Conservation (phyloP, 2,329 filamentous ascomycete species). For the Aspergillus thermomutatus region DNA sequence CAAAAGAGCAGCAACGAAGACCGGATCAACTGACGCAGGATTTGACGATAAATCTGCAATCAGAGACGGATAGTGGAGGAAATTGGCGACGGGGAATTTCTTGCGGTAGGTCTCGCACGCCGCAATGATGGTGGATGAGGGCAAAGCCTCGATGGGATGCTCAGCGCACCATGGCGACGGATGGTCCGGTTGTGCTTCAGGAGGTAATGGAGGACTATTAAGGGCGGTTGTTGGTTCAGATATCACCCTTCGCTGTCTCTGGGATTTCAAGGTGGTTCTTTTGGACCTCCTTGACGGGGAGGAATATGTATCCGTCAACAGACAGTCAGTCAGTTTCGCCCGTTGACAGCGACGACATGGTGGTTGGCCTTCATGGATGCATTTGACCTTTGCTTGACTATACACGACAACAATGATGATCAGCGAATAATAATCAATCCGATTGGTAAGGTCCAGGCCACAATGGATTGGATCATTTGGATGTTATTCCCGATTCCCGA, state of each 20-base stretch:
- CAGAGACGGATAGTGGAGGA: slow-evolving; percentile 36
- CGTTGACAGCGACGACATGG: slow-evolving; percentile 33
- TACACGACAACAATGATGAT: not conserved
- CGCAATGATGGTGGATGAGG: slow-evolving; percentile 29
- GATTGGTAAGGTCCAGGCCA: not conserved
- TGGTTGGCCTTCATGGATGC: slow-evolving; percentile 31
- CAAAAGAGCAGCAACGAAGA: slow-evolving; percentile 33
- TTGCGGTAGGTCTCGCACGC: slow-evolving; percentile 35
- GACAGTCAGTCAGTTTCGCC: slow-evolving; percentile 20
- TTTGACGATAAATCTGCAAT: slow-evolving; percentile 32
- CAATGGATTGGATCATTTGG: not conserved
- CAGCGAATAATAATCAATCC: not conserved
- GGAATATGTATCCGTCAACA: slow-evolving; percentile 29
- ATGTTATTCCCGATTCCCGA: not conserved
- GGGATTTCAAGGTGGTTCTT: slow-evolving; percentile 3
- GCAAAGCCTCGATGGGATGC: slow-evolving; percentile 21
- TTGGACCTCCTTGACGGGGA: slow-evolving; percentile 9
- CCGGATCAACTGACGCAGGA: slow-evolving; percentile 27
- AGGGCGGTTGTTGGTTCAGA: slow-evolving; percentile 1
- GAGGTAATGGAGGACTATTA: not conserved
- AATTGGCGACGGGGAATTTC: slow-evolving; percentile 37
- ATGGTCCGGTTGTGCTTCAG: not conserved
- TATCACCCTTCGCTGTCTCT: slow-evolving; percentile 14
- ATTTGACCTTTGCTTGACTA: slow-evolving; percentile 37
- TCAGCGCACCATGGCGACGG: not conserved